Conservation (phyloP, 1,139 yeast species). For the Yamadazyma pseudoaaseri region DNA sequence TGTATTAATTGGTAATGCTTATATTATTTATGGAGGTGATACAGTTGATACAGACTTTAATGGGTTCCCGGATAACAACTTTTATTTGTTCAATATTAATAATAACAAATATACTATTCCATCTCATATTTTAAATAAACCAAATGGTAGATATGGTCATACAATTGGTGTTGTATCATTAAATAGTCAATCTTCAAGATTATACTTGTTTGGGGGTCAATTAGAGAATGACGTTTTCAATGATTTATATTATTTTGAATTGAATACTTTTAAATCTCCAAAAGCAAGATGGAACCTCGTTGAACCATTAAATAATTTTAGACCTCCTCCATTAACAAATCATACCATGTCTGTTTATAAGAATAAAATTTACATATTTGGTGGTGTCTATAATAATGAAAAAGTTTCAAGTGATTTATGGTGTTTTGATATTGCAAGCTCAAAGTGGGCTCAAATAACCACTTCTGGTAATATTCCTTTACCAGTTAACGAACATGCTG, state of each 20-base stretch:
- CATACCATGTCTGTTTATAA: constrained; percentile 85
- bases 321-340: constrained; percentile 91
- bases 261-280: constrained; percentile 83
- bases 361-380: constrained; percentile 76
- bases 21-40: constrained; percentile 94
- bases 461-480: constrained; percentile 68
- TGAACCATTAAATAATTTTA: constrained; percentile 50
- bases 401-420: constrained; percentile 77
- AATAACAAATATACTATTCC: constrained; percentile 92
- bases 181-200: constrained; percentile 64
- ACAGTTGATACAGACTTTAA: constrained; percentile 81
- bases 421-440: constrained; percentile 69
- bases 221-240: constrained; percentile 83
- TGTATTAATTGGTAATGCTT: constrained; percentile 91
- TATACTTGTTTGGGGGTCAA: constrained; percentile 94
- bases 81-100: constrained; percentile 86
- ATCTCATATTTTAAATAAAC: constrained; percentile 75
- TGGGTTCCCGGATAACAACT: constrained; percentile 82
- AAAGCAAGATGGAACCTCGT: constrained; percentile 82
- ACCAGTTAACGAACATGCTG: constrained; percentile 90
- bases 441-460: constrained; percentile 61
- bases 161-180: constrained; percentile 62
- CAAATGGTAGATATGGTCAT: constrained; percentile 94
- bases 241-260: constrained; percentile 83
- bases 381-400: constrained; percentile 88